phyloP scores from a whole-genome alignment of 176 grass and related monocot species.

The Oryza coarctata region DNA sequence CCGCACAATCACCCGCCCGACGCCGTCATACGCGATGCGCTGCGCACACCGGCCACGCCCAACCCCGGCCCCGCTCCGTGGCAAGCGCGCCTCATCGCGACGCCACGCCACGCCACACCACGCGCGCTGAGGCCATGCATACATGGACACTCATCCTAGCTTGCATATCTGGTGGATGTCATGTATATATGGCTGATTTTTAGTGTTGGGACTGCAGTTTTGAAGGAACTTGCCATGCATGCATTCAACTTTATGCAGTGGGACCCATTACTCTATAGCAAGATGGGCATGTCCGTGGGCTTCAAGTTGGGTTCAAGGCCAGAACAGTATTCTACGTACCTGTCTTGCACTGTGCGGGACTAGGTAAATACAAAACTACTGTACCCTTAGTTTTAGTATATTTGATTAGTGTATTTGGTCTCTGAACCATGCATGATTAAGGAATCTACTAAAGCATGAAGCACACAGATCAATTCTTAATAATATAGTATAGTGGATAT shows the following conservation, averaged over 20 bases:
- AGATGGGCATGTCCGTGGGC: not conserved
- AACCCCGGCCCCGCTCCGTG: too few relatives aligned
- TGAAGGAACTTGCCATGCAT: not conserved
- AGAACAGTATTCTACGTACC: not conserved
- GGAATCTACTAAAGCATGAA: not conserved
- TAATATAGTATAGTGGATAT: not conserved
- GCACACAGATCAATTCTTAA: not conserved
- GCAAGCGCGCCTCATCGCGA: too few relatives aligned
- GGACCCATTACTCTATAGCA: not conserved
- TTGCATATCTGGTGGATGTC: not conserved
- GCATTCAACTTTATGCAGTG: not conserved
- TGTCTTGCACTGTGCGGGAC: not conserved
- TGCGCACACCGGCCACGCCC: too few relatives aligned
- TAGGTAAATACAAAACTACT: not conserved
- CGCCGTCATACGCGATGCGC: too few relatives aligned
- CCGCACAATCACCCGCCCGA: too few relatives aligned
- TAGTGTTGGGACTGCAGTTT: not conserved
- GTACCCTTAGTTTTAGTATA: not conserved
- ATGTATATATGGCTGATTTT: not conserved
- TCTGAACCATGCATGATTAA: conserved; percentile 20
- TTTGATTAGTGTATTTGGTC: not conserved
- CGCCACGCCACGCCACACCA: too few relatives aligned
- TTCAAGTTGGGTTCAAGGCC: not conserved
- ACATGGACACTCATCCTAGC: not conserved
- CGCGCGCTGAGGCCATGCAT: too few relatives aligned